Base-by-base conservation (phyloP, 2,329 filamentous ascomycete species). In the Zopfia rhizophila region DNA sequence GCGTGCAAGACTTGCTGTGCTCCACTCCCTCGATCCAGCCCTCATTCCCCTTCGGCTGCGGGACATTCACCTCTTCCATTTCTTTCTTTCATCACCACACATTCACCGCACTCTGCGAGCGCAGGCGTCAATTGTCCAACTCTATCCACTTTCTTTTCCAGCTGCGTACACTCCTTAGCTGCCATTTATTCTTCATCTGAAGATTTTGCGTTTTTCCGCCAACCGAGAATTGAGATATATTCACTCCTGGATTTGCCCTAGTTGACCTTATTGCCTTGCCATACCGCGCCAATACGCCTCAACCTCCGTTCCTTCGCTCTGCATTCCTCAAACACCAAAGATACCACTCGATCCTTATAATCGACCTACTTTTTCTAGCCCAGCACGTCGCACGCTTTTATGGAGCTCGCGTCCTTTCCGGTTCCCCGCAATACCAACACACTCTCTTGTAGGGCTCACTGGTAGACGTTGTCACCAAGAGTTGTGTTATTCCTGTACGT, bases 381-480 rank as follows among this genome's bases (percentile, higher is more conserved):
- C 27, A n/a, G n/a, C 31, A 30, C 35, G 17, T 45, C 51, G 37
- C 32, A 35, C 48, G 41, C 56, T 68, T 27, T 56, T 54, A 67
- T 69, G 66, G 62, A 61, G 51, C 42, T 50, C 45, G 54, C 54
- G 38, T 38, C 53, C 55, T 50, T 55, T 55, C 44, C 45, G 47
- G 52, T 42, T 51, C 27, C 36, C 40, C 45, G 38, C 33, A 37
- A 24, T 35, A 43, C 51, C 45, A 33, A 29, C 38, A 14, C 24
- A 45, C 27, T 24, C 40, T 43, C 47, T 23, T 38, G 30, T 35
- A 29, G 30, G 28, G 38, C 21, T 19, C 16, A 32, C 42, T 53
- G 37, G 28, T 49, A 48, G 32, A 40, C 32, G 7, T 5, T 23
- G 27, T 38, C 27, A 29, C 19, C 23, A 25, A 16, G 36, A 45